Conservation (phyloP, 805 yeast species). For the Ogataea henricii region DNA sequence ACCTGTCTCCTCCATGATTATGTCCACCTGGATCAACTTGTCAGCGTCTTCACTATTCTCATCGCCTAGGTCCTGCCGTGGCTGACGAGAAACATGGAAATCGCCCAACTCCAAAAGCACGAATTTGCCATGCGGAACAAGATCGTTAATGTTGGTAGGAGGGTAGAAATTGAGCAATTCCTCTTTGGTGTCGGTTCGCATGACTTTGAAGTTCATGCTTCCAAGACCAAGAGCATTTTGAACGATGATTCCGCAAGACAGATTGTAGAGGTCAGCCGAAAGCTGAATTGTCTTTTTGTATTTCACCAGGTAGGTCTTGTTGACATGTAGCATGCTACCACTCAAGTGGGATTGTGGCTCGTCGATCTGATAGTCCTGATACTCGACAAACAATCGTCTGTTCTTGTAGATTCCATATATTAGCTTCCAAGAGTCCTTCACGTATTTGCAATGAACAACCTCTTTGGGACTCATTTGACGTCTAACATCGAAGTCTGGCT, state of each 20-base stretch:
- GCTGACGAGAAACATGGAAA: slow-evolving; percentile 35
- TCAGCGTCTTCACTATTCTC: slow-evolving; percentile 14
- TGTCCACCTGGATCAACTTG: slow-evolving; percentile 39
- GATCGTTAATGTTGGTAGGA: slow-evolving; percentile 56
- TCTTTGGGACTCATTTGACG: slow-evolving; percentile 20
- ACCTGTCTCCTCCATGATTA: slow-evolving; percentile 60
- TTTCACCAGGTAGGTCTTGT: slow-evolving; percentile 50
- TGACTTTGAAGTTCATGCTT: slow-evolving; percentile 54
- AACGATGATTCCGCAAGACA: slow-evolving; percentile 53
- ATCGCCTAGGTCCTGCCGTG: neutral
- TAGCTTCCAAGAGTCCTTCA: slow-evolving; percentile 58
- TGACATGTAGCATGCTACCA: slow-evolving; percentile 43
- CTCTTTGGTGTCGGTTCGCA: slow-evolving; percentile 33
- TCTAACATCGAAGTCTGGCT: slow-evolving; percentile 18
- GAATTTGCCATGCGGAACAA: slow-evolving; percentile 54
- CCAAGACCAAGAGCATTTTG: slow-evolving; percentile 59
- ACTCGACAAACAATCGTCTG: slow-evolving; percentile 54
- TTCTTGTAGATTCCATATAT: slow-evolving; percentile 52
- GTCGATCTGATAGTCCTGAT: slow-evolving; percentile 41
- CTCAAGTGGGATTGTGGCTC: slow-evolving; percentile 46
- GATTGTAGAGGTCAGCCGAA: slow-evolving; percentile 51
- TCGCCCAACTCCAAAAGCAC: slow-evolving; percentile 53
- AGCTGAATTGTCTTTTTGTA: slow-evolving; percentile 47
- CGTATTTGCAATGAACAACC: slow-evolving; percentile 33
- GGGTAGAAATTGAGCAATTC: slow-evolving; percentile 49